phyloP scores from a whole-genome alignment of 805 yeast genomes.

The Phaffomyces antillensis region DNA sequence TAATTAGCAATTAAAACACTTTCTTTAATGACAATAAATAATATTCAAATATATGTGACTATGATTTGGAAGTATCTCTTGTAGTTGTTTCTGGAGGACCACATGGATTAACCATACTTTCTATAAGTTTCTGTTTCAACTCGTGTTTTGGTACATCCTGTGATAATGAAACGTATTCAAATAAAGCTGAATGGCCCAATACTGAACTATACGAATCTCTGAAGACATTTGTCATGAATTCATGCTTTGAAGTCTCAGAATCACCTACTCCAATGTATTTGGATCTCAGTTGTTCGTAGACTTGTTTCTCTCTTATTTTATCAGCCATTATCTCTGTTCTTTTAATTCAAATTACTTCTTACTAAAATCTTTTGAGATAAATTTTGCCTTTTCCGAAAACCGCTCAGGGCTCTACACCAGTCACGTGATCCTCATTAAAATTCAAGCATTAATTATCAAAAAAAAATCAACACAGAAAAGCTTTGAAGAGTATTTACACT shows the following conservation, averaged over 20 bases:
- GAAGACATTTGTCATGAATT: constrained; percentile 62
- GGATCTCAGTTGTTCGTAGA: constrained; percentile 46
- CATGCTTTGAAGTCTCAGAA: constrained; percentile 59
- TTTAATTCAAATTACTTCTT: too few species aligned
- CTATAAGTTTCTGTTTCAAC: constrained; percentile 28
- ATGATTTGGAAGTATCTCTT: constrained; percentile 10
- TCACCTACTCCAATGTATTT: constrained; percentile 73
- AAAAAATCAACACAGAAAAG: too few species aligned
- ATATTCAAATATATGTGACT: background rate
- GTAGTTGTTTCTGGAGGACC: constrained; percentile 12
- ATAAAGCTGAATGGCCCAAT: constrained; percentile 48
- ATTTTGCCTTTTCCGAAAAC: too few species aligned
- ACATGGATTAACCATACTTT: constrained; percentile 33
- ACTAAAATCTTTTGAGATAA: too few species aligned
- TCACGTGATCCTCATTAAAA: too few species aligned
- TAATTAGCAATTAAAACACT: constrained; percentile 20
- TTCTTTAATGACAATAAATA: background rate
- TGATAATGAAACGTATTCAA: constrained; percentile 49
- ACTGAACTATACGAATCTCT: constrained; percentile 60
- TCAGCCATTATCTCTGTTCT: constrained; percentile 43
- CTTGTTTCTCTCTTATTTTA: constrained; percentile 51
- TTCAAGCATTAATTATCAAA: too few species aligned
- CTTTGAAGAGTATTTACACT: too few species aligned
- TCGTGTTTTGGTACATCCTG: constrained; percentile 36
- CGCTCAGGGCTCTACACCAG: too few species aligned